These are phyloP conservation scores for Pseudocercospora ulei DNA, from an alignment of 2,329 filamentous ascomycete species.

Conservation along the genomic window DNA sequence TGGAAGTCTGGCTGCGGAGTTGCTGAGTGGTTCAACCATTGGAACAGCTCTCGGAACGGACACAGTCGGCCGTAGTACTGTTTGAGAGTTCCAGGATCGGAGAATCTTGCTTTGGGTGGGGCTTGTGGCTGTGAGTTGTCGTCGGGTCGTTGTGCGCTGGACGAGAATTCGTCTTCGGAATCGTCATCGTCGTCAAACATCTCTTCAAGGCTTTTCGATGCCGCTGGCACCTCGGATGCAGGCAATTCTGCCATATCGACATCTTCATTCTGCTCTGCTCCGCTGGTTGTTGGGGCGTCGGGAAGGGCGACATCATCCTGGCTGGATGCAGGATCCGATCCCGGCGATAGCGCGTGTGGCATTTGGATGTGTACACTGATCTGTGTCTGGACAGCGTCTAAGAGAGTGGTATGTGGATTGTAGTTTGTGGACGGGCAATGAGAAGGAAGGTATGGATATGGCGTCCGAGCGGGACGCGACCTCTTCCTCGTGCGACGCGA, in stretches of 20 bases:
- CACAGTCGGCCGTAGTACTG: constrained; percentile 94
- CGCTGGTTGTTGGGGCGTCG: constrained; percentile 25
- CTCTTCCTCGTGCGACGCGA: constrained; percentile 7
- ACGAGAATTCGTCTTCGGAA: constrained; percentile 44
- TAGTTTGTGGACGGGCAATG: neutral
- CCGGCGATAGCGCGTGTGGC: constrained; percentile 41
- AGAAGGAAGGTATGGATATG: neutral
- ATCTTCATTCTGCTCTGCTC: constrained; percentile 20
- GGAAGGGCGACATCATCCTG: constrained; percentile 33
- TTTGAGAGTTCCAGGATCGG: constrained; percentile 75
- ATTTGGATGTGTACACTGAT: constrained; percentile 28
- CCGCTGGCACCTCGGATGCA: constrained; percentile 9
- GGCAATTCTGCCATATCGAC: constrained; percentile 18
- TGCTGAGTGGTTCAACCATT: constrained; percentile 93
- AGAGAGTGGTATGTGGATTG: neutral
- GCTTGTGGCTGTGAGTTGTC: constrained; percentile 35
- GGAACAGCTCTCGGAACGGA: constrained; percentile 87
- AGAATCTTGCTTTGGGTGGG: constrained; percentile 34
- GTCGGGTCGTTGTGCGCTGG: constrained; percentile 44
- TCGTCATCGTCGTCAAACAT: constrained; percentile 52
- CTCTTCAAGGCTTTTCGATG: constrained; percentile 42
- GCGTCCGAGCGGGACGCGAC: constrained; percentile 1
- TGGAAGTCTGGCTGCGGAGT: constrained; percentile 78
- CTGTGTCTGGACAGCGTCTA: neutral
- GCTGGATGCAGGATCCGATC: constrained; percentile 22